phyloP scores from a whole-genome alignment of 495 filamentous ascomycete genomes.

The Clohesyomyces aquaticus region DNA sequence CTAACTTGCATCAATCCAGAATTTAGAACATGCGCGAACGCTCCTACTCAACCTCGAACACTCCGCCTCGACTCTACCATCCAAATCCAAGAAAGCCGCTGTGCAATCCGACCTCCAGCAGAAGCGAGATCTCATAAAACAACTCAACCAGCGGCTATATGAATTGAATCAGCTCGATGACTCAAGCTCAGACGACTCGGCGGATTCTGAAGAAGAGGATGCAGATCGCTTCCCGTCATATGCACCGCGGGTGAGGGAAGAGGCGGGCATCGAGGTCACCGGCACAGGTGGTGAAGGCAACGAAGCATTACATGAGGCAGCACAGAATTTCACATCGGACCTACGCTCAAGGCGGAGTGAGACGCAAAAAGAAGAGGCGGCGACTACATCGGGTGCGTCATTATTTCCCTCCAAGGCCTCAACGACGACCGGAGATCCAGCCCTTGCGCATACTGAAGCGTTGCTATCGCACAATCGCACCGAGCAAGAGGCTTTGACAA shows the following conservation, averaged over 20 bases:
- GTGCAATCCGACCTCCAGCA: conserved; percentile 67
- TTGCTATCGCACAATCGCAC: conserved; percentile 71
- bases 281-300: conserved; percentile 25
- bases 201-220: conserved; percentile 37
- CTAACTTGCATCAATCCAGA: conserved; percentile 53
- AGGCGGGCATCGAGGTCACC: conserved; percentile 41
- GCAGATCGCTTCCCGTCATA: conserved; percentile 39
- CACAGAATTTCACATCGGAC: conserved; percentile 34
- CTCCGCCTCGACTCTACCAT: conserved; percentile 54
- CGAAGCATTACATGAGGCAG: conserved; percentile 32
- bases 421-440: conserved; percentile 39
- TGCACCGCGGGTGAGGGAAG: conserved; percentile 37
- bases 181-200: conserved; percentile 35
- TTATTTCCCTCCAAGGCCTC: conserved; percentile 41
- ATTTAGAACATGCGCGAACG: conserved; percentile 76
- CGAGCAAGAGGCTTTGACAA: conserved; percentile 85
- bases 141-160: conserved; percentile 44
- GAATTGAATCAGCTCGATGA: conserved; percentile 61
- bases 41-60: conserved; percentile 79
- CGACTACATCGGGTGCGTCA: conserved; percentile 38
- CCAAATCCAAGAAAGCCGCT: conserved; percentile 66
- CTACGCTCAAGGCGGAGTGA: conserved; percentile 44
- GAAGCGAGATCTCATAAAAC: conserved; percentile 60
- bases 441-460: conserved; percentile 59
- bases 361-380: conserved; percentile 3